Conservation (phyloP, 1,284 basidiomycete species). For the Neonothopanus nambi region DNA sequence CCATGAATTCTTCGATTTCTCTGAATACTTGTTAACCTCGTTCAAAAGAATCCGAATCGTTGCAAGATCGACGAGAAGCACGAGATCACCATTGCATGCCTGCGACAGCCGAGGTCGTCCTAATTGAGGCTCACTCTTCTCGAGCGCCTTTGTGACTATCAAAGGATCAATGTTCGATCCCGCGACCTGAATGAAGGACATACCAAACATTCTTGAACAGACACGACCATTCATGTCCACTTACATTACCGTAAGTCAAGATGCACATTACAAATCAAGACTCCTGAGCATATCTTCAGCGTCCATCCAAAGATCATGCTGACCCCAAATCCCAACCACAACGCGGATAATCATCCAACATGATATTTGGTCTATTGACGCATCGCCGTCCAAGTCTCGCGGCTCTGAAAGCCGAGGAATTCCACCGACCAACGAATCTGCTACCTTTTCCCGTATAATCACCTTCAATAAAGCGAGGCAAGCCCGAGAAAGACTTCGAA, state of each 20-base stretch:
- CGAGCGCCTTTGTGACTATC: not conserved
- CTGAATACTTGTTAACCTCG: too few relatives aligned
- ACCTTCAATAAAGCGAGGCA: conserved; percentile 61
- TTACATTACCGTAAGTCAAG: not conserved
- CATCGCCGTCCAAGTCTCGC: conserved; percentile 5
- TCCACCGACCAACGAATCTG: conserved; percentile 2
- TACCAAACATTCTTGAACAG: not conserved
- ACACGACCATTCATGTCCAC: not conserved
- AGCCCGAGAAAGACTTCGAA: conserved; percentile 79
- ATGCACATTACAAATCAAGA: conserved; percentile 10
- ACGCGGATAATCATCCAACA: conserved; percentile 85
- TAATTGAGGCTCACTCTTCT: too few relatives aligned
- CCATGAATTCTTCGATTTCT: too few relatives aligned
- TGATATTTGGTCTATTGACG: conserved; percentile 29
- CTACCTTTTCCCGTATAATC: conserved; percentile 28
- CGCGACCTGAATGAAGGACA: not conserved
- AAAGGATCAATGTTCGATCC: not conserved
- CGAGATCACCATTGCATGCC: too few relatives aligned
- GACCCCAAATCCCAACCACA: conserved; percentile 80
- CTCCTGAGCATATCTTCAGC: conserved; percentile 51
- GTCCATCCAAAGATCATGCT: conserved; percentile 84
- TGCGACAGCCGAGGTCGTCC: too few relatives aligned
- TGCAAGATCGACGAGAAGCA: too few relatives aligned
- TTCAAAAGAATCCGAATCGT: too few relatives aligned
- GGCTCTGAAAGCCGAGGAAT: conserved; percentile 5